phyloP scores from a whole-genome alignment of 371 early-diverging fungal genomes.

The Haplosporangium sp. region DNA sequence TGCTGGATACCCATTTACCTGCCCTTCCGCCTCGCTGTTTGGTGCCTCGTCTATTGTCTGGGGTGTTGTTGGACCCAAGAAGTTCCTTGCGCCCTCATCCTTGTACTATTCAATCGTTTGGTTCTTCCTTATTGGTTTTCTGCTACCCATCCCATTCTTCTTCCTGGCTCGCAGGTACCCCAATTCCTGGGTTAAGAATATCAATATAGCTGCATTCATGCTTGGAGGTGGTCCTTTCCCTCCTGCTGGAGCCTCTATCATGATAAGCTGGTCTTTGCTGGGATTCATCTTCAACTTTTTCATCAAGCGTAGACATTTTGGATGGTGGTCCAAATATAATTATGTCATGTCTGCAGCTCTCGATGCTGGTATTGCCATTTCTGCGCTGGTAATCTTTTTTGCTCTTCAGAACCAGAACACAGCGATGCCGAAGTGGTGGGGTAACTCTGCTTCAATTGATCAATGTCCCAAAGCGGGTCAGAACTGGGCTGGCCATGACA shows the following conservation, averaged over 20 bases:
- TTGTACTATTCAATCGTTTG: conserved; percentile 71
- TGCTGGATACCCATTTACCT: conserved; percentile 52
- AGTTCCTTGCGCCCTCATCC: conserved; percentile 73
- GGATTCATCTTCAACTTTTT: conserved; percentile 78
- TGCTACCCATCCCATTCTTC: conserved; percentile 69
- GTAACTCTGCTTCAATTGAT: conserved; percentile 50
- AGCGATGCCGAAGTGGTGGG: conserved; percentile 55
- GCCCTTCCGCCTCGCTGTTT: conserved; percentile 55
- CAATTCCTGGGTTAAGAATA: conserved; percentile 58
- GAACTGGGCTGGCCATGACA: conserved; percentile 56
- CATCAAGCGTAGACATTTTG: conserved; percentile 67
- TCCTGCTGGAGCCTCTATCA: conserved; percentile 50
- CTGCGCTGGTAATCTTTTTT: conserved; percentile 67
- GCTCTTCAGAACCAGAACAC: conserved; percentile 54
- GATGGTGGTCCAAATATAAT: conserved; percentile 83
- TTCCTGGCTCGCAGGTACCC: conserved; percentile 59
- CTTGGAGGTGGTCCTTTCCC: conserved; percentile 63
- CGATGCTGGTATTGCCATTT: conserved; percentile 76
- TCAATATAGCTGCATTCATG: conserved; percentile 61
- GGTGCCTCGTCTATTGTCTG: conserved; percentile 64
- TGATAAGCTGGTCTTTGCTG: conserved; percentile 72
- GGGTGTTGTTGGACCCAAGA: conserved; percentile 80
- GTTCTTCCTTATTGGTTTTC: conserved; percentile 69
- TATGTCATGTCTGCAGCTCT: conserved; percentile 84
- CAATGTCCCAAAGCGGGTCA: conserved; percentile 41